Conservation (phyloP, 2,329 filamentous ascomycete genomes). For the Neofusicoccum umdonicola region DNA sequence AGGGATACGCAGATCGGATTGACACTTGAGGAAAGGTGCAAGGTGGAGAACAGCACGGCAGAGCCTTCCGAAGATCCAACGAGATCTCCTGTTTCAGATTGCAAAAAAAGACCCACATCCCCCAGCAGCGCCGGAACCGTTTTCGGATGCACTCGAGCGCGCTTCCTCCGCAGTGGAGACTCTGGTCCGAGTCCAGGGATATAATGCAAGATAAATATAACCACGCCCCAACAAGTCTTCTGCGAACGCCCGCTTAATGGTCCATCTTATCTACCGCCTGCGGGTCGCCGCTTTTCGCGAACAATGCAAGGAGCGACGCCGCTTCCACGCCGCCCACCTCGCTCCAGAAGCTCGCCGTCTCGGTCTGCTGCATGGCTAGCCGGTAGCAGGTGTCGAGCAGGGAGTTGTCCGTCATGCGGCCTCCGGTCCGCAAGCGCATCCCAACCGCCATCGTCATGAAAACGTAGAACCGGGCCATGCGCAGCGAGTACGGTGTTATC, state of each 20-base stretch:
- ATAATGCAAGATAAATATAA: not conserved
- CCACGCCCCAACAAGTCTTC: not conserved
- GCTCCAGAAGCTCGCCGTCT: conserved; percentile 32
- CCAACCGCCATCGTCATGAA: conserved; percentile 37
- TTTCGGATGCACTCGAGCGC: not conserved
- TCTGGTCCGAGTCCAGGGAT: not conserved
- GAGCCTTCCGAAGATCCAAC: not conserved
- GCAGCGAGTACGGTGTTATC: conserved; percentile 24
- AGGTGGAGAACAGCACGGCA: not conserved
- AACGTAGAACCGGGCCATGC: conserved; percentile 37
- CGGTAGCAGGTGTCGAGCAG: conserved; percentile 36
- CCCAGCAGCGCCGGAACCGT: not conserved
- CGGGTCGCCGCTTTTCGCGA: conserved; percentile 21
- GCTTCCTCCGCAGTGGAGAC: not conserved
- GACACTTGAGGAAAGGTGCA: not conserved
- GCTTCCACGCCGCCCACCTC: conserved; percentile 33
- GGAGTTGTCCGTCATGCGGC: conserved; percentile 26
- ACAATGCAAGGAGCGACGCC: conserved; percentile 31
- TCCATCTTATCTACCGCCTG: not conserved
- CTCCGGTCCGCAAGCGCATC: conserved; percentile 34
- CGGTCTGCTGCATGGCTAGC: conserved; percentile 35
- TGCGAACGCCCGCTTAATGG: not conserved
- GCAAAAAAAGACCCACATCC: not conserved
- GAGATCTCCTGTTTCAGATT: not conserved
- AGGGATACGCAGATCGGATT: not conserved